phyloP scores from a whole-genome alignment of 1,284 basidiomycete species.

The Chalciporus piperatoides region DNA sequence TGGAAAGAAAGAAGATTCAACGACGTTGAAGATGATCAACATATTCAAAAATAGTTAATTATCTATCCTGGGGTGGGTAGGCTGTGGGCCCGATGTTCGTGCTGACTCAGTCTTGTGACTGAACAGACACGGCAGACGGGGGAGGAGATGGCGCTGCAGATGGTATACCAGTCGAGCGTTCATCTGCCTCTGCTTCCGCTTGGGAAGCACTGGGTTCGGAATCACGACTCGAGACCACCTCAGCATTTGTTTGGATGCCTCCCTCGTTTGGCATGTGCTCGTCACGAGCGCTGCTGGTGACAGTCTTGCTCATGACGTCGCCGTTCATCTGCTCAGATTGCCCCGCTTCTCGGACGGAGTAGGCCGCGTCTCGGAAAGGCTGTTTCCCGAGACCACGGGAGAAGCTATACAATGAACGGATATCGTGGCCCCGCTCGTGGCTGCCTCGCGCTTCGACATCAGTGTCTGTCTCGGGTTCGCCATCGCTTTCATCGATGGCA shows the following conservation, averaged over 20 bases:
- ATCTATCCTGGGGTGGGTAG: slow-evolving; percentile 25
- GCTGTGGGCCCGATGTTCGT: slow-evolving; percentile 2
- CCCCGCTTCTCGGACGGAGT: slow-evolving; percentile 25
- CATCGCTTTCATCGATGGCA: slow-evolving; percentile 35
- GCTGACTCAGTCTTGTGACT: slow-evolving; percentile 16
- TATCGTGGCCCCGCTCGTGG: slow-evolving; percentile 17
- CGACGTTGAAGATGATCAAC: slow-evolving; percentile 33
- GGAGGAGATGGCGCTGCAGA: slow-evolving; percentile 31
- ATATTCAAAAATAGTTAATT: slow-evolving; percentile 34
- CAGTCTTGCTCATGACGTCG: slow-evolving; percentile 19
- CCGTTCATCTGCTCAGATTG: slow-evolving; percentile 24
- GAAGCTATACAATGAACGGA: slow-evolving; percentile 35
- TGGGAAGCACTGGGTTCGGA: slow-evolving; percentile 23
- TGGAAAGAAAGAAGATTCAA: slow-evolving; percentile 12
- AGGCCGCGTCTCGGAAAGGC: slow-evolving; percentile 23
- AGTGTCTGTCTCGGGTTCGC: slow-evolving; percentile 34
- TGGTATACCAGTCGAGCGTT: slow-evolving; percentile 23
- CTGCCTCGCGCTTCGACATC: slow-evolving; percentile 27
- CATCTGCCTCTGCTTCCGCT: slow-evolving; percentile 23
- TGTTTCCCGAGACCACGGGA: slow-evolving; percentile 31
- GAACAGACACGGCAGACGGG: slow-evolving; percentile 29
- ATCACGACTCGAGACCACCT: slow-evolving; percentile 13
- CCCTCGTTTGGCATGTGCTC: slow-evolving; percentile 12
- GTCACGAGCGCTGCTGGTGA: slow-evolving; percentile 10
- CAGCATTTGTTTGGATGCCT: slow-evolving; percentile 15